Conservation (phyloP, 1,139 yeast genomes). For the Scheffersomyces quercinus region DNA sequence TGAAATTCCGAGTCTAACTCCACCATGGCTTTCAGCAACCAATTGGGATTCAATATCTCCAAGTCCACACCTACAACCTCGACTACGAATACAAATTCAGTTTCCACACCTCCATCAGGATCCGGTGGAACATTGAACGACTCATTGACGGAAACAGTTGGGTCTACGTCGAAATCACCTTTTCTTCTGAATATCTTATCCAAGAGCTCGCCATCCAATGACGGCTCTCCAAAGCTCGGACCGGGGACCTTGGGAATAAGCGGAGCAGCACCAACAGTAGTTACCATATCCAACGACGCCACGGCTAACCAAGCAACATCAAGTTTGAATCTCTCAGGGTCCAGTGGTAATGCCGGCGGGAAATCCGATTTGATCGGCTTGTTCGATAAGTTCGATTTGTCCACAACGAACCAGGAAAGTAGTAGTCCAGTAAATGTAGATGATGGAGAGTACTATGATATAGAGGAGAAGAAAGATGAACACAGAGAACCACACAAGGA, state of each 20-base stretch:
- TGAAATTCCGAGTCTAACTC: neutral
- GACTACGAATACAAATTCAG: slow-evolving; percentile 33
- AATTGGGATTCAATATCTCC: slow-evolving; percentile 38
- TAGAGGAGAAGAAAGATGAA: slow-evolving; percentile 9
- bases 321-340: neutral
- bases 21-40: slow-evolving; percentile 34
- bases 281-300: slow-evolving; percentile 2
- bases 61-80: slow-evolving; percentile 49
- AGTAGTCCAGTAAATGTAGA: slow-evolving; percentile 4
- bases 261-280: neutral
- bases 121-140: slow-evolving; percentile 1
- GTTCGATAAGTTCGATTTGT: slow-evolving; percentile 41
- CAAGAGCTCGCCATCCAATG: slow-evolving; percentile 9
- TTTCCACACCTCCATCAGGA: slow-evolving; percentile 20
- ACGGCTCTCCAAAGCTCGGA: slow-evolving; percentile 8
- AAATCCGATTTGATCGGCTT: slow-evolving; percentile 37
- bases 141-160: neutral
- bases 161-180: slow-evolving; percentile 14
- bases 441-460: slow-evolving; percentile 10
- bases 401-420: neutral
- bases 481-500: slow-evolving; percentile 2
- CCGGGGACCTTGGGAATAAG: slow-evolving; percentile 4
- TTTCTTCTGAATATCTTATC: slow-evolving; percentile 21
- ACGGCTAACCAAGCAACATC: slow-evolving; percentile 3
- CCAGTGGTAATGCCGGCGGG: slow-evolving; percentile 3